Conservation (phyloP, 805 yeast species). For the Metahyphopichia silvanorum region DNA sequence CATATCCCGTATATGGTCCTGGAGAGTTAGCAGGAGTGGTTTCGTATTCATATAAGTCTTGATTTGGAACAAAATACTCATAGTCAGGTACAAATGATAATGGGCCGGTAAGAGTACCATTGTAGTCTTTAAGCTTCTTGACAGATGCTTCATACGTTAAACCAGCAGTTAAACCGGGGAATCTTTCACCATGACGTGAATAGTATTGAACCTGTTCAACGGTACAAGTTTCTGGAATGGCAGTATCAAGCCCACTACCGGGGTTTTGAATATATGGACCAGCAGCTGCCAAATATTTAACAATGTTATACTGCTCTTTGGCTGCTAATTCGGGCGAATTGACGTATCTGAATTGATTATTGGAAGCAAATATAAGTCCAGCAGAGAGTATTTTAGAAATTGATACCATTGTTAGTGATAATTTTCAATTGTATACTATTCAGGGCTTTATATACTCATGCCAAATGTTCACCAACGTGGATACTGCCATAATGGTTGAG, state of each 20-base stretch:
- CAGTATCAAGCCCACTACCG: conserved; percentile 49
- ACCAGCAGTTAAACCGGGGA: conserved; percentile 29
- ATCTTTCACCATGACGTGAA: conserved; percentile 77
- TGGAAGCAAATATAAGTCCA: conserved; percentile 30
- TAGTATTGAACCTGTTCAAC: conserved; percentile 64
- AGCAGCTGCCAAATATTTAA: conserved; percentile 48
- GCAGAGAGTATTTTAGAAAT: conserved; percentile 25
- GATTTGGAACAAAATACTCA: conserved; percentile 38
- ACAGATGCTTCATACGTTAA: conserved; percentile 12
- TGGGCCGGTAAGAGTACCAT: conserved; percentile 36
- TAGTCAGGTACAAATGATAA: conserved; percentile 49
- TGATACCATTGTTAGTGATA: conserved; percentile 23
- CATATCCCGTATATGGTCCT: conserved; percentile 47
- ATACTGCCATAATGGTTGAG: too few species aligned
- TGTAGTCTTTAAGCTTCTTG: conserved; percentile 13
- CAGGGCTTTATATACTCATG: too few species aligned
- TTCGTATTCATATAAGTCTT: conserved; percentile 42
- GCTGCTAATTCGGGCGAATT: conserved; percentile 34
- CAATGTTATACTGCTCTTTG: conserved; percentile 40
- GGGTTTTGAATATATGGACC: conserved; percentile 50
- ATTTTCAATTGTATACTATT: too few species aligned
- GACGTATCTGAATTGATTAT: conserved; percentile 20
- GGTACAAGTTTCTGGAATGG: conserved; percentile 43
- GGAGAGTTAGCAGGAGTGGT: conserved; percentile 40
- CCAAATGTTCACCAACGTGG: too few species aligned